Evolutionary conservation across 2,329 filamentous ascomycete species (phyloP).

Genomic region (Cordyceps pruinosa): DNA sequence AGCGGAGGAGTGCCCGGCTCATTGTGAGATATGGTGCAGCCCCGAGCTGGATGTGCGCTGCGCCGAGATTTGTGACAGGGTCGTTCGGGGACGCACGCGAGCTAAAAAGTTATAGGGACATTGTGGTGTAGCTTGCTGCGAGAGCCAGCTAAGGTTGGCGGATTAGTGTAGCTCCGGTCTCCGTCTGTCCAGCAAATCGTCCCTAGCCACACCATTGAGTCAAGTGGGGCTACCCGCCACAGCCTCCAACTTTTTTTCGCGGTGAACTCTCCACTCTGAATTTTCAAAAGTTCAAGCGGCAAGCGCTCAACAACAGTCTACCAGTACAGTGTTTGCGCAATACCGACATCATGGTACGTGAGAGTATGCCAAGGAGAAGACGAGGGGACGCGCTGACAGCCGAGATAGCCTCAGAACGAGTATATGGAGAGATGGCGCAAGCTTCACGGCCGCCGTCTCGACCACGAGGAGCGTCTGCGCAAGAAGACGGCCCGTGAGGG

Average conservation of each 20-base stretch:
- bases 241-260: slow-evolving; percentile 21
- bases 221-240: background rate
- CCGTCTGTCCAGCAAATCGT: slow-evolving; percentile 17
- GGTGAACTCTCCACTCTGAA: background rate
- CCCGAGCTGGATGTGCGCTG: slow-evolving; percentile 19
- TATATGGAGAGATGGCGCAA: slow-evolving; percentile 63
- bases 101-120: slow-evolving; percentile 12
- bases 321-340: slow-evolving; percentile 19
- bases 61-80: slow-evolving; percentile 12
- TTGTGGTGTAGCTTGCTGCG: slow-evolving; percentile 2
- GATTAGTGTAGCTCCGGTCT: slow-evolving; percentile 30
- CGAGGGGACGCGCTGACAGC: background rate
- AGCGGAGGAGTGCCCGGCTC: slow-evolving; percentile 57
- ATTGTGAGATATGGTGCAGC: slow-evolving; percentile 25
- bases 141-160: slow-evolving; percentile 16
- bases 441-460: slow-evolving; percentile 47
- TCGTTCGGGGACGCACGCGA: slow-evolving; percentile 12
- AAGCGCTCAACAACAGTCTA: slow-evolving; percentile 1
- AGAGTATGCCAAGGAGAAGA: no score
- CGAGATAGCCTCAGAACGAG: slow-evolving; percentile 62
- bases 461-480: slow-evolving; percentile 81
- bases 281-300: slow-evolving; percentile 20
- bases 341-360: slow-evolving; percentile 28
- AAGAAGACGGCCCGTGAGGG: slow-evolving; percentile 84
- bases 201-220: slow-evolving; percentile 11